phyloP scores from a whole-genome alignment of 345 rosid genomes.

The Dovyalis caffra region DNA sequence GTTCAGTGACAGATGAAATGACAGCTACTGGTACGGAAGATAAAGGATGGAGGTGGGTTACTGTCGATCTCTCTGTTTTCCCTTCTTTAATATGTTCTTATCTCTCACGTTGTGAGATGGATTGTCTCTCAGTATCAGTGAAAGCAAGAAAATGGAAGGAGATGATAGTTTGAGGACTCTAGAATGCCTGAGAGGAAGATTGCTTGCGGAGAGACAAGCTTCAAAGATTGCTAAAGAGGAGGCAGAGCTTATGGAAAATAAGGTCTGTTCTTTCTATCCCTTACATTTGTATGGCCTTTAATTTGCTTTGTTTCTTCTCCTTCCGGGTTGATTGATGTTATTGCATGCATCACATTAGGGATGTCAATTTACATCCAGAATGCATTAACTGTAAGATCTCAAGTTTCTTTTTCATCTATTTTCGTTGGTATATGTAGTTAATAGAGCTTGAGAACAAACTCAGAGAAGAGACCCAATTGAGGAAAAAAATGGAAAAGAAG shows the following conservation, averaged over 20 bases:
- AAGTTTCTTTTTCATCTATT: not conserved
- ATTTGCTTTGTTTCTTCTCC: not conserved
- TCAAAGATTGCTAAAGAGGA: conserved; percentile 69
- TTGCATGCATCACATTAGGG: not conserved
- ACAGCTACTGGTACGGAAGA: conserved; percentile 30
- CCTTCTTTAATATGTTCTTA: not conserved
- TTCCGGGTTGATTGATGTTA: not conserved
- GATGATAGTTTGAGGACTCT: conserved; percentile 48
- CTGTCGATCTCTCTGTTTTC: not conserved
- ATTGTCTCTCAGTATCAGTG: conserved; percentile 28
- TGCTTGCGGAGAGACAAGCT: conserved; percentile 85
- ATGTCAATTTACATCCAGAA: not conserved
- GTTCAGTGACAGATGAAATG: conserved; percentile 23
- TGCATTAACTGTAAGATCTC: not conserved
- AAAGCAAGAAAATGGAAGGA: conserved; percentile 37
- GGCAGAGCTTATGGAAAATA: conserved; percentile 52
- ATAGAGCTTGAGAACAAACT: conserved; percentile 57
- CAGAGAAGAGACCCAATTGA: conserved; percentile 61
- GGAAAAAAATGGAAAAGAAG: conserved; percentile 69
- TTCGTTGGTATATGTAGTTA: conserved; percentile 43
- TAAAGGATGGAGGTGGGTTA: conserved; percentile 35
- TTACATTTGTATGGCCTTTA: not conserved
- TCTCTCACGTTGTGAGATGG: conserved; percentile 27
- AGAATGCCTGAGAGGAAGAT: conserved; percentile 80
- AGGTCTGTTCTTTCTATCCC: conserved; percentile 39